Evolutionary conservation across 257 asterid species (phyloP).

Genomic region (Nicotiana undulata): DNA sequence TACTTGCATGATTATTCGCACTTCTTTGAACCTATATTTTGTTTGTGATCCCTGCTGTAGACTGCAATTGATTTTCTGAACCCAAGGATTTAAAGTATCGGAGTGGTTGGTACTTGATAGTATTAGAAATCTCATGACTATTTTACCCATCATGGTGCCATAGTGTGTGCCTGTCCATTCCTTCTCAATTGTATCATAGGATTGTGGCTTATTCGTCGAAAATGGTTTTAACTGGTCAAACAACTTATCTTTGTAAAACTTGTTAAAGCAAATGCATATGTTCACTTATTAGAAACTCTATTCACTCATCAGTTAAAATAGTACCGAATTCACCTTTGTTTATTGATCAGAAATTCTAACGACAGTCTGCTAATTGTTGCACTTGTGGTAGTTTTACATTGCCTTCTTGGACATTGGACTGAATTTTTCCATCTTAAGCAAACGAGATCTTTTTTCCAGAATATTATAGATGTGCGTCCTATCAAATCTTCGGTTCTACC

Average conservation of each 20-base stretch:
- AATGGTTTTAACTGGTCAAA: neutral
- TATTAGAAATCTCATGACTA: neutral
- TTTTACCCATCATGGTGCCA: neutral
- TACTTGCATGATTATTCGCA: neutral
- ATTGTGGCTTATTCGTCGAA: neutral
- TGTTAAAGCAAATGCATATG: neutral
- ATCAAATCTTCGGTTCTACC: neutral
- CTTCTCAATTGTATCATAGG: neutral
- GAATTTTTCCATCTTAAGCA: too few relatives aligned
- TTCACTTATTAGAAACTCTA: too few relatives aligned
- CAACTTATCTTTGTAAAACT: neutral
- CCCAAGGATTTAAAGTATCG: neutral
- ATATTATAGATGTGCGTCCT: neutral
- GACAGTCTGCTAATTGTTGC: neutral
- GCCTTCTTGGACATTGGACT: neutral
- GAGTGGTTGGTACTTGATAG: neutral
- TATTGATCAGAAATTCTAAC: neutral
- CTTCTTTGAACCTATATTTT: neutral
- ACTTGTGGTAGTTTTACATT: neutral
- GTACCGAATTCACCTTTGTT: neutral
- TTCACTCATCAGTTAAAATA: neutral
- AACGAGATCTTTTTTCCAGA: neutral
- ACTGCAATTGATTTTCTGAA: neutral
- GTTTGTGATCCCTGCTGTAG: neutral
- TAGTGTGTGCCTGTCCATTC: neutral